Conservation (phyloP, 345 rosid species). For the Bretschneidera sinensis region DNA sequence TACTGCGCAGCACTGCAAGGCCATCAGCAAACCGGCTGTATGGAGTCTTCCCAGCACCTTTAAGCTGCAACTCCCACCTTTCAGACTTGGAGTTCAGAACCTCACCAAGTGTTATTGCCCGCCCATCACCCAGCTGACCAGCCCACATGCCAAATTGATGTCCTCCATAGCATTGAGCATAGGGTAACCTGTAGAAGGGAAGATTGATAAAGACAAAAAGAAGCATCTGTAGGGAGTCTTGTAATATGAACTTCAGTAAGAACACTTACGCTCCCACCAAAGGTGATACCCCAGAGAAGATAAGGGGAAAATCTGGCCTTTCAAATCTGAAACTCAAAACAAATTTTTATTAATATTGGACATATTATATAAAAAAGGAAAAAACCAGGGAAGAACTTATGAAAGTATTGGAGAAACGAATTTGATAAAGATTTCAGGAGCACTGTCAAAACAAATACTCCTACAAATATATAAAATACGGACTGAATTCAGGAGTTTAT, state of each 20-base stretch:
- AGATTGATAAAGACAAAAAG: constrained; percentile 7
- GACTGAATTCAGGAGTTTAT: no score
- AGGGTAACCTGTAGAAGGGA: constrained; percentile 55
- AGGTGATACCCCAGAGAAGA: constrained; percentile 70
- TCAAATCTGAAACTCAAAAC: constrained; percentile 59
- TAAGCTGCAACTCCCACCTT: constrained; percentile 98
- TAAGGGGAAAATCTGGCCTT: constrained; percentile 75
- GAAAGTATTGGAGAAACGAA: no score
- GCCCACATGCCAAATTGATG: constrained; percentile 99
- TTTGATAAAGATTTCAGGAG: no score
- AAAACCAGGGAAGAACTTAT: background rate
- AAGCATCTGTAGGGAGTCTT: constrained; percentile 2
- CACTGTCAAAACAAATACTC: no score
- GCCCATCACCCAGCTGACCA: constrained; percentile 98
- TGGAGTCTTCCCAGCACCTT: constrained; percentile 96
- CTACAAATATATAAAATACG: no score
- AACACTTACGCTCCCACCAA: constrained; percentile 72
- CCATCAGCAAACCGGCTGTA: constrained; percentile 99
- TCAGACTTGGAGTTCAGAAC: constrained; percentile 69
- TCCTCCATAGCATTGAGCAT: constrained; percentile 96
- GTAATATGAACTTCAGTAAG: background rate
- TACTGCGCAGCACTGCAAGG: constrained; percentile 92
- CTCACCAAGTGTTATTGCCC: constrained; percentile 93
- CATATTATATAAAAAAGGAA: constrained; percentile 2
- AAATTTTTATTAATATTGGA: background rate